A percentile compares a stretch with the other conserved stretches of the same genome.
phyloP scores from a whole-genome alignment of 371 early-diverging fungal species.

The Dentiscutata heterogama region DNA sequence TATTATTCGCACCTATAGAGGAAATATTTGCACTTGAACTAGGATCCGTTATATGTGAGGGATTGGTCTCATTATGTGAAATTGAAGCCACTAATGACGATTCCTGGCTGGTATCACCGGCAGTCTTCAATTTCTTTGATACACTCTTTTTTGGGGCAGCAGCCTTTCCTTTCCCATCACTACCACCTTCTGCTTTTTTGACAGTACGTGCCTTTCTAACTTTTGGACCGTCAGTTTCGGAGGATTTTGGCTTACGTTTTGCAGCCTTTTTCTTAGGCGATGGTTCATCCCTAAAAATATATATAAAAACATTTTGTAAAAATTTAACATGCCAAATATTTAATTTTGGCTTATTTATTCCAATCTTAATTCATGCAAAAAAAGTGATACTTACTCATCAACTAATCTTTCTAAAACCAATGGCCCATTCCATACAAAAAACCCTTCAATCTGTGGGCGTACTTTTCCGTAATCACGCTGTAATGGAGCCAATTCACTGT shows the following conservation, averaged over 20 bases:
- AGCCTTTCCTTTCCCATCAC: background rate
- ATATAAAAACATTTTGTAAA: background rate
- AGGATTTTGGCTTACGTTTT: conserved; percentile 10
- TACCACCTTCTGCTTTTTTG: background rate
- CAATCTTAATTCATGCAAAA: too few species aligned
- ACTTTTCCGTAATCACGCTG: conserved; percentile 25
- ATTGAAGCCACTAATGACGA: background rate
- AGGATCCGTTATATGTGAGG: background rate
- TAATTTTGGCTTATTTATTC: too few species aligned
- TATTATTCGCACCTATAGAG: background rate
- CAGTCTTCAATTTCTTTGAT: background rate
- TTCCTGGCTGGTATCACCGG: background rate
- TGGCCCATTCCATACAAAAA: conserved; percentile 46
- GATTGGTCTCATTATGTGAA: background rate
- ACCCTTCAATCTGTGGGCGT: conserved; percentile 42
- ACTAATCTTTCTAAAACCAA: conserved; percentile 22
- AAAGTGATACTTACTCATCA: background rate
- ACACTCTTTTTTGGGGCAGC: background rate
- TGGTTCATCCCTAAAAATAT: background rate
- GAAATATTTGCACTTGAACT: background rate
- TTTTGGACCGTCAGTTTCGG: background rate
- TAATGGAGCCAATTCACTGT: conserved; percentile 56
- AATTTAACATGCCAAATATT: background rate
- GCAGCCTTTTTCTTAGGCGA: background rate
- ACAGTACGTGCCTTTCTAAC: conserved; percentile 9